phyloP scores from a whole-genome alignment of 116 monocot genomes.

The Posidonia oceanica region DNA sequence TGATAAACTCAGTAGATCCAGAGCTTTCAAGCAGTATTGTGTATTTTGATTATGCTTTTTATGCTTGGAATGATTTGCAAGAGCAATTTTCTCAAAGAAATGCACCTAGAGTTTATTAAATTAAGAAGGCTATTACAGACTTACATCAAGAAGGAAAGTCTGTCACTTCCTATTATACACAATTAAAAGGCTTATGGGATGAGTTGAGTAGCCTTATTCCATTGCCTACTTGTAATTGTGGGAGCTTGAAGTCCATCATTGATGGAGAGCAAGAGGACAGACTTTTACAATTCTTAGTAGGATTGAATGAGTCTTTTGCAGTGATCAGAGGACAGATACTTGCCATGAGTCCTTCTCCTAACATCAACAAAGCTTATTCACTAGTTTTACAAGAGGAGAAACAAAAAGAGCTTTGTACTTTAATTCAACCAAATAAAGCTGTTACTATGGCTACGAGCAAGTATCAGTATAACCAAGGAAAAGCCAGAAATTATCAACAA shows the following conservation, averaged over 20 bases:
- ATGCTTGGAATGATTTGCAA: neutral
- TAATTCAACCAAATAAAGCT: neutral
- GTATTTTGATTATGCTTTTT: too few species aligned
- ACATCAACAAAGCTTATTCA: neutral
- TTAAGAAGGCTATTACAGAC: neutral
- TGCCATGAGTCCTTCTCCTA: neutral
- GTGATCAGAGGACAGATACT: neutral
- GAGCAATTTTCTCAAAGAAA: too few species aligned
- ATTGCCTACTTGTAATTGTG: neutral
- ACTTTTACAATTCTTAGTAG: neutral
- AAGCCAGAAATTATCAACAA: neutral
- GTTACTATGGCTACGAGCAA: neutral
- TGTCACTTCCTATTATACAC: too few species aligned
- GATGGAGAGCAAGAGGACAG: neutral
- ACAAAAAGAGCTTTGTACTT: neutral
- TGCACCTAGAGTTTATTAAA: too few species aligned
- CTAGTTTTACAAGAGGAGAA: neutral
- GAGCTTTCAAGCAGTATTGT: neutral
- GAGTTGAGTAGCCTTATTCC: too few species aligned
- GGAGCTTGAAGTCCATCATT: neutral
- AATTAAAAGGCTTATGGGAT: too few species aligned
- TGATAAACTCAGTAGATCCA: neutral
- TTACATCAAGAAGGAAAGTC: too few species aligned
- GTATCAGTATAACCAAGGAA: accelerated
- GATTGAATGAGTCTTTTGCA: neutral